Conservation (phyloP, 495 filamentous ascomycete genomes). For the Podospora tetraspora region DNA sequence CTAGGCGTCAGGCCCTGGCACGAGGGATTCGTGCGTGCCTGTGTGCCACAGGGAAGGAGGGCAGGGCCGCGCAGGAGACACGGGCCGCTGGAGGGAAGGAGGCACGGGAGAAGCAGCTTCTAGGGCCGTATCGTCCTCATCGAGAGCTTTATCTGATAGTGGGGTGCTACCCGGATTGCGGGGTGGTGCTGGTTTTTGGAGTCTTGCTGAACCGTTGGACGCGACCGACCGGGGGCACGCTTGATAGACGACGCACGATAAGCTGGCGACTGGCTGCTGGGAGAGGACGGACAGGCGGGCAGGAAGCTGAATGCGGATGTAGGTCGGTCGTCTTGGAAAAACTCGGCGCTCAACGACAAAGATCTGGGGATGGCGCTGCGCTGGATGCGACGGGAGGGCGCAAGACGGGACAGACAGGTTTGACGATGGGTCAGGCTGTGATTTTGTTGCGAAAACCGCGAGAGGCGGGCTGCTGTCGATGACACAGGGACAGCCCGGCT, state of each 20-base stretch:
- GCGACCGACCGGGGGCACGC: background rate
- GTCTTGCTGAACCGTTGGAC: background rate
- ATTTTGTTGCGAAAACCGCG: background rate
- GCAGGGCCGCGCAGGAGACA: background rate
- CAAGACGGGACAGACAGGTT: background rate
- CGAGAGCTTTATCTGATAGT: background rate
- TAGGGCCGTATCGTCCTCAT: background rate
- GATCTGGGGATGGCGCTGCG: background rate
- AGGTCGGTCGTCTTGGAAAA: background rate
- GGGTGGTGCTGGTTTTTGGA: background rate
- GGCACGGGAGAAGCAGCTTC: background rate
- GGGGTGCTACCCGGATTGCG: conserved; percentile 1
- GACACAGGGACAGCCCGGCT: background rate
- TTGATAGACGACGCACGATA: background rate
- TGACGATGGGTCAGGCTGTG: background rate
- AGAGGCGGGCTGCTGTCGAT: background rate
- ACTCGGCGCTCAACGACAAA: background rate
- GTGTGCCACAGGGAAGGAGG: background rate
- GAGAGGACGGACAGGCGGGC: background rate
- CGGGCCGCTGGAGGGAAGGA: background rate
- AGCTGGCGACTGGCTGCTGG: background rate
- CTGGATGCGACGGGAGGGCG: background rate
- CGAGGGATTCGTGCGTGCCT: background rate
- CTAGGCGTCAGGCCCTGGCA: background rate
- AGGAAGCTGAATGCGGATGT: background rate